Base-by-base conservation (phyloP, 2,329 filamentous ascomycete genomes). In the Aspergillus pseudotamarii region DNA sequence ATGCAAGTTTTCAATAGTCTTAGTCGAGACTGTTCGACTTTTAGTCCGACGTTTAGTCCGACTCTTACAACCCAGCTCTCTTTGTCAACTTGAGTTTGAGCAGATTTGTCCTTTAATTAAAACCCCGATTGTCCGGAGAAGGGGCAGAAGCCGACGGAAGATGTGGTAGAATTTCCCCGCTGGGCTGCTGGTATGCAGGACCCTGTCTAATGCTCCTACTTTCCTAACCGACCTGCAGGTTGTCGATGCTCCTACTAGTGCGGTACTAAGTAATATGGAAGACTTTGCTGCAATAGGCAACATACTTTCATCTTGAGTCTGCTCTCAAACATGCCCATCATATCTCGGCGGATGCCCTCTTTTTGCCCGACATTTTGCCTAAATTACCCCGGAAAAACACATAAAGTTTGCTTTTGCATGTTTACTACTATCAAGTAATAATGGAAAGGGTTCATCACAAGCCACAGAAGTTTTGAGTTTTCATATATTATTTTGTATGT, bases 361-460 rank as follows among this genome's bases (percentile, higher is more conserved):
- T 16, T 34, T 53, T 21, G 51, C 36, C 51, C 51, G 51, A 55
- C 51, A 60, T 58, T 62, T 58, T 62, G 60, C 60, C 60, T 62
- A 62, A 62, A 58, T 62, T 58, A 54, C 56, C 48, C 60, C 56
- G 46, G 48, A 50, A 57, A 50, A 50, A 30, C 19, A 30, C 45
- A 60, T 32, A 50, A 50, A 57, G 28, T 11, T 26, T 19, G 30
- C 23, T 30, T 12, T 48, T 12, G 16, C 26, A 28, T 19, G 26
- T 16, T 26, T 48, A 48, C 19, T 21, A 26, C 26, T 26, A 26
- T 11, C 11, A 26, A 26, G 12, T 26, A 16, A 28, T 26, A 26
- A 48, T 50, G 46, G 43, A 46, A 46, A 21, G 43, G 11, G 26
- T 50, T n/a, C 26, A 30, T 50, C 23, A 19, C 26, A 28, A 50